A percentile compares a stretch with the other conserved stretches of the same genome.
phyloP scores from a whole-genome alignment of 2,329 filamentous ascomycete genomes.

The Aspergillus uvarum region DNA sequence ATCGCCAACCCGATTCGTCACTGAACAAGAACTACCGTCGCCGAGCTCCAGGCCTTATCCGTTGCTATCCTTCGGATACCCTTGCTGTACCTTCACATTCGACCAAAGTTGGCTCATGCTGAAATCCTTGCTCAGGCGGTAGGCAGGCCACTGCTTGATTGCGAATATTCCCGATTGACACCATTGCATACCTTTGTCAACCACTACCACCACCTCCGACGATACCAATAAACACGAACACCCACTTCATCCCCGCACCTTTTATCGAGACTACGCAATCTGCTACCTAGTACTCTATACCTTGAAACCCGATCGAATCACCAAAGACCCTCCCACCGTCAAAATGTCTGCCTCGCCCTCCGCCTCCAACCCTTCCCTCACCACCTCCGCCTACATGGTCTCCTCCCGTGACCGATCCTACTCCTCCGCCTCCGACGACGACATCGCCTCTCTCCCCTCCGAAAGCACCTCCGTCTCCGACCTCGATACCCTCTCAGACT shows the following conservation, averaged over 20 bases:
- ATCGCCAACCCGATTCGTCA: background rate
- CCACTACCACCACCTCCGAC: background rate
- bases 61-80: background rate
- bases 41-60: background rate
- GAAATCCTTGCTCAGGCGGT: conserved; percentile 25
- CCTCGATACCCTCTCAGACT: conserved; percentile 47
- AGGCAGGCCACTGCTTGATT: conserved; percentile 41
- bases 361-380: conserved; percentile 36
- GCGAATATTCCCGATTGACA: conserved; percentile 4
- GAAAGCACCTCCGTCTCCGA: conserved; percentile 41
- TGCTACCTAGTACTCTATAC: no score
- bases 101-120: conserved; percentile 20
- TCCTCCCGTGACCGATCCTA: conserved; percentile 32
- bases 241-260: background rate
- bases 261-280: background rate
- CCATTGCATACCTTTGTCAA: conserved; percentile 9
- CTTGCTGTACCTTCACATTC: background rate
- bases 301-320: no score
- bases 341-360: conserved; percentile 32
- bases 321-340: conserved; percentile 1
- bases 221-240: background rate
- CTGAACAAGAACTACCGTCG: background rate
- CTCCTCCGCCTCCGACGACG: conserved; percentile 38
- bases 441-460: conserved; percentile 46
- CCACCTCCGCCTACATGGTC: conserved; percentile 42